A percentile compares a stretch with the other conserved stretches of the same genome.
Conservation (phyloP, 139 green algal genomes). For the Haematococcus lacustris region DNA sequence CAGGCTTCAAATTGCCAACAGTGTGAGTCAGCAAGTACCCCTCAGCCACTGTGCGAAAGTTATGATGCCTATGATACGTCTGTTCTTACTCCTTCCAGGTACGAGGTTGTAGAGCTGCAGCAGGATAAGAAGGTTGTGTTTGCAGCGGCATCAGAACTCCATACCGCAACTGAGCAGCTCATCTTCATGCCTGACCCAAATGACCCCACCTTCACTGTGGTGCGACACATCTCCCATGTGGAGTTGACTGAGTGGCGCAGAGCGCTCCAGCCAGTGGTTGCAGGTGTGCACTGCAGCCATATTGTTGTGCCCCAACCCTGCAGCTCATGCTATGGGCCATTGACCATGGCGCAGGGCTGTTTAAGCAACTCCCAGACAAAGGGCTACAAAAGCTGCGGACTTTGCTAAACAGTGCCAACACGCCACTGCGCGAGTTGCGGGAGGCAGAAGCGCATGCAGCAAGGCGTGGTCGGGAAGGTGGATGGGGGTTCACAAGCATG, state of each 20-base stretch:
- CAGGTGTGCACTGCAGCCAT: neutral
- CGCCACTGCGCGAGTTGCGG: neutral
- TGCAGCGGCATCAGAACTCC: neutral
- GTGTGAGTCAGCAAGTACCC: neutral
- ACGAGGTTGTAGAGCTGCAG: conserved; percentile 15
- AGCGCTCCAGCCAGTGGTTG: conserved; percentile 7
- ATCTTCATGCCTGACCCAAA: conserved; percentile 22
- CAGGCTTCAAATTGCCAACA: neutral
- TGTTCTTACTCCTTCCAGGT: conserved; percentile 3
- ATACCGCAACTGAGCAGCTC: conserved; percentile 14
- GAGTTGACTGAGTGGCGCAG: conserved; percentile 6
- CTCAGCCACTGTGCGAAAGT: no score
- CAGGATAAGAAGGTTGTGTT: conserved; percentile 9
- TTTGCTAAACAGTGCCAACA: conserved; percentile 7
- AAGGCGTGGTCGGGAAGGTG: no score
- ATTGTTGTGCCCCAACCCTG: neutral
- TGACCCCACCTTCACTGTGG: conserved; percentile 16
- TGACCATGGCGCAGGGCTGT: neutral
- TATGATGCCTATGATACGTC: no score
- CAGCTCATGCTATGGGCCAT: neutral
- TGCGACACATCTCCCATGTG: conserved; percentile 12
- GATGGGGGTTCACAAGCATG: conserved; percentile 8
- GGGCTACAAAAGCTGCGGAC: neutral
- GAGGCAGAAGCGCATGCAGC: neutral
- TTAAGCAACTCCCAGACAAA: neutral